These are phyloP conservation scores for Stemphylium lycopersici DNA, from an alignment of 2,329 filamentous ascomycete genomes.

Conservation along the genomic window DNA sequence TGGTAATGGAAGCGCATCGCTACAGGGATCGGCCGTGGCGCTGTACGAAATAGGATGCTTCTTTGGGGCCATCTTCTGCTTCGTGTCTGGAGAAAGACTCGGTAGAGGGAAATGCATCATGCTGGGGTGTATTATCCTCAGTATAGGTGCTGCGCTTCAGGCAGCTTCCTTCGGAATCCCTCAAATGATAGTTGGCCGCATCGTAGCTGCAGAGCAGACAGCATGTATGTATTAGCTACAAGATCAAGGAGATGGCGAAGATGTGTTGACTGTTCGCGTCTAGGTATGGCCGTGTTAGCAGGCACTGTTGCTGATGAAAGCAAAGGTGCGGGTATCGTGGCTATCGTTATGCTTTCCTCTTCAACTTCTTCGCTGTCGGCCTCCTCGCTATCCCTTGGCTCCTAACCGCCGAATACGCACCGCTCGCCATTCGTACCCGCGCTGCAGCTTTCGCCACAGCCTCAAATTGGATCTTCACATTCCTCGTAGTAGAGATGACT, in stretches of 20 bases:
- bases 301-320: not conserved
- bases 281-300: not conserved
- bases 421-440: constrained; percentile 35
- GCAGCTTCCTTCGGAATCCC: no score
- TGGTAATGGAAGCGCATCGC: no score
- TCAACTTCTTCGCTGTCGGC: constrained; percentile 35
- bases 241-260: not conserved
- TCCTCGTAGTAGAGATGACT: constrained; percentile 16
- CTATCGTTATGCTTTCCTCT: constrained; percentile 54
- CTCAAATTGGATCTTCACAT: constrained; percentile 13
- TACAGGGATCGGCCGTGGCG: no score
- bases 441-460: constrained; percentile 15
- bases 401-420: constrained; percentile 53
- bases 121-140: no score
- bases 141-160: no score
- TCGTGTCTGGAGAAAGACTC: no score
- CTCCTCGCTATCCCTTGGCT: constrained; percentile 11
- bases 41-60: no score
- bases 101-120: no score
- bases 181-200: no score
- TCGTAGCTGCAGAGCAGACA: not conserved
- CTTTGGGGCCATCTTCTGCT: no score
- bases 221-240: not conserved
- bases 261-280: not conserved
- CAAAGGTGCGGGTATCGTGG: constrained; percentile 48